phyloP scores from a whole-genome alignment of 2,329 filamentous ascomycete genomes.

The Rhynchosporium secalis region DNA sequence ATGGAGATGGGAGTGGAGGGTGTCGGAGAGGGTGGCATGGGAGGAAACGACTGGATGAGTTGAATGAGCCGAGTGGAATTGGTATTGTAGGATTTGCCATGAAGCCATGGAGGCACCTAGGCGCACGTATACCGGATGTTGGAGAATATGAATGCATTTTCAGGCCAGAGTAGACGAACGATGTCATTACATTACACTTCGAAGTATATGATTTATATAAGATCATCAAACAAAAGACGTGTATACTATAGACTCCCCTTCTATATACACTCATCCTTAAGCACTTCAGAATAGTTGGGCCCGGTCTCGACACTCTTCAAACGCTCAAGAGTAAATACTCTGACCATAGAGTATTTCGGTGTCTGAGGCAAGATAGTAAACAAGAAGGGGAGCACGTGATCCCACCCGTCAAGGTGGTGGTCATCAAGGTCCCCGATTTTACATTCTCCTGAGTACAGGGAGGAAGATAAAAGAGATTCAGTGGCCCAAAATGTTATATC shows the following conservation, averaged over 20 bases:
- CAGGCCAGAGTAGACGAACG: slow-evolving; percentile 10
- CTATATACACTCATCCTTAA: no score
- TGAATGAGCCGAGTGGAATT: no score
- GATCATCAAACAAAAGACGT: background rate
- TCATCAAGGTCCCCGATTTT: background rate
- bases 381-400: background rate
- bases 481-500: background rate
- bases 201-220: background rate
- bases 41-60: background rate
- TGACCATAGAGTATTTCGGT: no score
- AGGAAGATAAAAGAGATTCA: background rate
- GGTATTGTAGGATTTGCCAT: background rate
- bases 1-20: background rate
- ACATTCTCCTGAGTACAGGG: background rate
- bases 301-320: no score
- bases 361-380: no score
- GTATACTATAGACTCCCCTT: no score
- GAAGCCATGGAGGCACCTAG: background rate
- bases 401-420: background rate
- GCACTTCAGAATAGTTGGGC: no score
- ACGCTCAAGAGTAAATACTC: no score
- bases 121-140: background rate
- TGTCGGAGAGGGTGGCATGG: background rate
- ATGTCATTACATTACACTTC: background rate
- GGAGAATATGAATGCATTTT: slow-evolving; percentile 2